phyloP scores from a whole-genome alignment of 1,139 yeast genomes.

The Candida dubliniensis region DNA sequence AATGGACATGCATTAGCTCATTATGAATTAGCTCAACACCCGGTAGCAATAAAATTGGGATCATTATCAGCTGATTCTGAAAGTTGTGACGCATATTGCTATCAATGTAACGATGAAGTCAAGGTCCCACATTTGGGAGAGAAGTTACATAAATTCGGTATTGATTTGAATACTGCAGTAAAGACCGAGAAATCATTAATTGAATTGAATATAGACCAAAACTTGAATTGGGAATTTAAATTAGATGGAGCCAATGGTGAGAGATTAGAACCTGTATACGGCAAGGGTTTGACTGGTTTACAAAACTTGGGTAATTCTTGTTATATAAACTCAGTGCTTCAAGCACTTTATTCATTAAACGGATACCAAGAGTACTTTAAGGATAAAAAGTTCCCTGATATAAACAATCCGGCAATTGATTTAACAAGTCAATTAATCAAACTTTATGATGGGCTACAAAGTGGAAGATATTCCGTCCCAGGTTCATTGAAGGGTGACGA shows the following conservation, averaged over 20 bases:
- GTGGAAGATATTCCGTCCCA: slow-evolving; percentile 72
- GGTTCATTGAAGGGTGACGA: slow-evolving; percentile 43
- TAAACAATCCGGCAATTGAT: slow-evolving; percentile 61
- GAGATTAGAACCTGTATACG: slow-evolving; percentile 62
- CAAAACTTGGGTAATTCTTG: slow-evolving; percentile 92
- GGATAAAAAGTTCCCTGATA: slow-evolving; percentile 24
- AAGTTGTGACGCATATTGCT: slow-evolving; percentile 79
- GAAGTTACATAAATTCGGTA: slow-evolving; percentile 61
- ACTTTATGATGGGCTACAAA: slow-evolving; percentile 72
- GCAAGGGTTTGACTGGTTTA: slow-evolving; percentile 74
- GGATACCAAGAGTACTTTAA: slow-evolving; percentile 41
- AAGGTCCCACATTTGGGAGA: slow-evolving; percentile 61
- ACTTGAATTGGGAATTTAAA: slow-evolving; percentile 88
- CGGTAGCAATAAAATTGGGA: slow-evolving; percentile 87
- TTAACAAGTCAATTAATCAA: slow-evolving; percentile 73
- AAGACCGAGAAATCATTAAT: slow-evolving; percentile 85
- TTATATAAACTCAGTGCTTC: slow-evolving; percentile 80
- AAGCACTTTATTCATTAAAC: slow-evolving; percentile 49
- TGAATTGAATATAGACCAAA: slow-evolving; percentile 90
- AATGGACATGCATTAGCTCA: slow-evolving; percentile 87
- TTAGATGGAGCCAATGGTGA: slow-evolving; percentile 75
- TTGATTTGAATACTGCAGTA: slow-evolving; percentile 55
- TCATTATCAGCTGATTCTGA: slow-evolving; percentile 68
- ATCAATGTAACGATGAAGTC: slow-evolving; percentile 84
- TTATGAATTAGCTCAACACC: slow-evolving; percentile 56